Percentiles rank a stretch among this genome's conserved stretches.
Evolutionary conservation across 1,284 basidiomycete species (phyloP).

Genomic region (Rhodotorula glutinis): DNA sequence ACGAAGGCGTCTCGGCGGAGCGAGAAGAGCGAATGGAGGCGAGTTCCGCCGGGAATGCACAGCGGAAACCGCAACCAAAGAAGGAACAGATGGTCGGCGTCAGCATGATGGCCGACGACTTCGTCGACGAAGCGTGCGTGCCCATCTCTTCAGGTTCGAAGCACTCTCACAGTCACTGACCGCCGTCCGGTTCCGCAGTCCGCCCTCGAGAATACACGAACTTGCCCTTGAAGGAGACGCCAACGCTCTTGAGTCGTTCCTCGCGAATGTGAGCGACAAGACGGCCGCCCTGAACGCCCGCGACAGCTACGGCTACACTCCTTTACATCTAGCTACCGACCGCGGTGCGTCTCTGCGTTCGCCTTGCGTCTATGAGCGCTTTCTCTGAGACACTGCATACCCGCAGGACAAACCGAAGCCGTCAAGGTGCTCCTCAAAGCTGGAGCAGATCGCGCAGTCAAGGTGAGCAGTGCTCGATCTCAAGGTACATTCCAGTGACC

Average conservation of each 20-base stretch:
- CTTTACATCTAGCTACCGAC: constrained; percentile 79
- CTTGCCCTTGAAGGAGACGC: constrained; percentile 62
- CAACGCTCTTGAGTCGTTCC: constrained; percentile 53
- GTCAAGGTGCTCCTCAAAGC: constrained; percentile 62
- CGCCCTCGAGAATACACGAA: constrained; percentile 55
- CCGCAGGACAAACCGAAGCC: constrained; percentile 54
- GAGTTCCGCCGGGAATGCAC: no score
- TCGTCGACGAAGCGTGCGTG: constrained; percentile 45
- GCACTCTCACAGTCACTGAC: no score
- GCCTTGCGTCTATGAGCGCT: no score
- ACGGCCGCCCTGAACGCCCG: constrained; percentile 55
- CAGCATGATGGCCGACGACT: constrained; percentile 76
- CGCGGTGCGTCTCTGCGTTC: constrained; percentile 59
- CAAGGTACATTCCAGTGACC: background rate
- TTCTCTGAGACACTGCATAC: no score
- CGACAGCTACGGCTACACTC: constrained; percentile 67
- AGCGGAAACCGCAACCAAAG: constrained; percentile 41
- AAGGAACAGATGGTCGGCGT: constrained; percentile 71
- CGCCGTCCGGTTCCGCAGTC: constrained; percentile 2
- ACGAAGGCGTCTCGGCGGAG: constrained; percentile 70
- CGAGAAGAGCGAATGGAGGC: constrained; percentile 55
- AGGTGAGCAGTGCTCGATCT: constrained; percentile 51
- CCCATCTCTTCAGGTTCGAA: no score
- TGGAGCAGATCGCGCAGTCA: constrained; percentile 64
- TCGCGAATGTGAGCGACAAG: constrained; percentile 52